Evolutionary conservation across 352 stramenopile species (phyloP).

Genomic region (Chrysophaeum taylorii): DNA sequence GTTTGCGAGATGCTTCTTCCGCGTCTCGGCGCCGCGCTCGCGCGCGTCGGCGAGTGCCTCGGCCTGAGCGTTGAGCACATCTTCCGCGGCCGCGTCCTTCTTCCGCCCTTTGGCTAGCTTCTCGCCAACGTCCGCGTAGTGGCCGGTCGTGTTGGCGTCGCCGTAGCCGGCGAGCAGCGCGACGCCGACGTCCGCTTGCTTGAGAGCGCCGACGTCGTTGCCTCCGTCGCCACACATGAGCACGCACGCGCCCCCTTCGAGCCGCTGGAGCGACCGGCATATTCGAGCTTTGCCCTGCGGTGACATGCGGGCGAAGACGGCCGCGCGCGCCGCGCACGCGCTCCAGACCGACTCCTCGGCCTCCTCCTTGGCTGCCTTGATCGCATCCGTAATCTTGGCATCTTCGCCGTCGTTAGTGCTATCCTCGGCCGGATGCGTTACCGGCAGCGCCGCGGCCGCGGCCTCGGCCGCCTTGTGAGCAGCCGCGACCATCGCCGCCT

Average conservation of each 20-base stretch:
- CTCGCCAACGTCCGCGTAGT: not conserved
- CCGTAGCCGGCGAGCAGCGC: conserved; percentile 50
- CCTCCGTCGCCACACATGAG: conserved; percentile 98
- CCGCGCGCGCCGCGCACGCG: not conserved
- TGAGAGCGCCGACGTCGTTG: conserved; percentile 74
- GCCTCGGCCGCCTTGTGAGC: not conserved
- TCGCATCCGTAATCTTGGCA: too few relatives aligned
- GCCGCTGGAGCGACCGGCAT: conserved; percentile 53
- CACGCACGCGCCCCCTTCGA: conserved; percentile 78
- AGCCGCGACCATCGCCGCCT: not conserved
- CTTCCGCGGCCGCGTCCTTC: conserved; percentile 19
- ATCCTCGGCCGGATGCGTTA: too few relatives aligned
- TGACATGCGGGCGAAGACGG: conserved; percentile 94
- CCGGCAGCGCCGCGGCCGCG: too few relatives aligned
- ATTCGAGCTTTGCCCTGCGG: conserved; percentile 90
- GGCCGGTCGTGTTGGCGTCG: conserved; percentile 13
- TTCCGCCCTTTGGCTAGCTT: conserved; percentile 12
- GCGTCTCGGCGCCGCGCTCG: not conserved
- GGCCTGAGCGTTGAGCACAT: conserved; percentile 11
- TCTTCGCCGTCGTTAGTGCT: too few relatives aligned
- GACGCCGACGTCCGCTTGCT: conserved; percentile 57
- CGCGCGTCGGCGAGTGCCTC: not conserved
- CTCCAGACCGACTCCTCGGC: not conserved
- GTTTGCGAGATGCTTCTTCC: conserved; percentile 28
- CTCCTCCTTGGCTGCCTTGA: too few relatives aligned